A percentile compares a stretch with the other conserved stretches of the same genome.
Evolutionary conservation across 495 filamentous ascomycete species (phyloP).

Genomic region (Haplographium delicatum): DNA sequence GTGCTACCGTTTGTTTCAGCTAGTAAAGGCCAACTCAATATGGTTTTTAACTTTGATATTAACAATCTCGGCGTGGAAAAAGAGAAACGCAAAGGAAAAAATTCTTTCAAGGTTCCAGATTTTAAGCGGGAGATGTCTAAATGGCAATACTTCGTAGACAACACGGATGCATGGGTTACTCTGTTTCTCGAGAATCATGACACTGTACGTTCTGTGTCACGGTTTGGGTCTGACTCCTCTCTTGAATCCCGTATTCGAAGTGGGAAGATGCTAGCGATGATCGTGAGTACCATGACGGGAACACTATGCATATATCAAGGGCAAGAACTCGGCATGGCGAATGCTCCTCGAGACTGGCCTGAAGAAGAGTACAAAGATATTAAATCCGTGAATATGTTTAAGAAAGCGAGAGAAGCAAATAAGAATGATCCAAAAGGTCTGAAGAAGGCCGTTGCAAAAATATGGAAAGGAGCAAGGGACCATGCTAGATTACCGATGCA

Average conservation of each 20-base stretch:
- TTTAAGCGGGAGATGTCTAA: conserved; percentile 49
- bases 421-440: conserved; percentile 24
- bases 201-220: conserved; percentile 52
- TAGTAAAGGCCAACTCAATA: conserved; percentile 51
- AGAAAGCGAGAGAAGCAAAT: conserved; percentile 25
- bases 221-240: conserved; percentile 39
- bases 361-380: conserved; percentile 62
- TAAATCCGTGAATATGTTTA: conserved; percentile 57
- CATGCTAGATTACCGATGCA: conserved; percentile 59
- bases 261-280: conserved; percentile 57
- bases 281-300: conserved; percentile 49
- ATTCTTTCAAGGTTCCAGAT: conserved; percentile 42
- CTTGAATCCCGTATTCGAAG: conserved; percentile 39
- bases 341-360: conserved; percentile 51
- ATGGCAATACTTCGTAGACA: conserved; percentile 57
- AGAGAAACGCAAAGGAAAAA: conserved; percentile 28
- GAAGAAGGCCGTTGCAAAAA: conserved; percentile 30
- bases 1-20: conserved; percentile 48
- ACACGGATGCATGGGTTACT: conserved; percentile 57
- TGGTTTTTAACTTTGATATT: conserved; percentile 62
- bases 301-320: conserved; percentile 66
- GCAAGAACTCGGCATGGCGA: conserved; percentile 63
- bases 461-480: conserved; percentile 52
- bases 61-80: conserved; percentile 43
- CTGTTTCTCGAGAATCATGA: conserved; percentile 64